Conservation (phyloP, 306 rosid species). For the Myrica gale region DNA sequence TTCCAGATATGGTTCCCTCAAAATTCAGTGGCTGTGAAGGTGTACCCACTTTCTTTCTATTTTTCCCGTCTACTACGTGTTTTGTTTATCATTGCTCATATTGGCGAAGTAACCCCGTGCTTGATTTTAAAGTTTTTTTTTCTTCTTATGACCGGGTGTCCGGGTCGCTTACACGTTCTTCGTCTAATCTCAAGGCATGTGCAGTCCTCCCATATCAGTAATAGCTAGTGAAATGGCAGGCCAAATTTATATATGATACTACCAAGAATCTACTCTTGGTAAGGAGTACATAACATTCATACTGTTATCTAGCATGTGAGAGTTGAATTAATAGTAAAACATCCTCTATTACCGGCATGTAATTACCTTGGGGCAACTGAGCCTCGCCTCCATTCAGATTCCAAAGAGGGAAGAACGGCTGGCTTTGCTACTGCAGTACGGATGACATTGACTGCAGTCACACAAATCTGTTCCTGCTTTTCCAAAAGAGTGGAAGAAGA, state of each 20-base stretch:
- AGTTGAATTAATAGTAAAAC: background rate
- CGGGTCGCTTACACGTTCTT: too few species aligned
- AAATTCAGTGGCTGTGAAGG: too few species aligned
- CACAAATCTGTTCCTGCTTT: constrained; percentile 65
- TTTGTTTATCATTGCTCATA: too few species aligned
- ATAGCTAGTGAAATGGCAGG: constrained; percentile 1
- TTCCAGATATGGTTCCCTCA: too few species aligned
- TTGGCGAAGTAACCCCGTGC: too few species aligned
- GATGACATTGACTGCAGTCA: constrained; percentile 68
- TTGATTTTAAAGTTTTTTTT: too few species aligned
- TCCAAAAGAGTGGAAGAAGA: constrained; percentile 66
- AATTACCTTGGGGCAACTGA: constrained; percentile 84
- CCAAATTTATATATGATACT: background rate
- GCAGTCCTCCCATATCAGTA: background rate
- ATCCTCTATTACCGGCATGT: background rate
- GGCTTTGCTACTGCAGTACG: constrained; percentile 79
- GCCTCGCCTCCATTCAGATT: constrained; percentile 93
- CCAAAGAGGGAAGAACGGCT: constrained; percentile 82
- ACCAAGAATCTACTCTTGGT: background rate
- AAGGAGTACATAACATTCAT: background rate
- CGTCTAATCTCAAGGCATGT: too few species aligned
- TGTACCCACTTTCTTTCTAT: too few species aligned
- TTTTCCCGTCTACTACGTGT: too few species aligned
- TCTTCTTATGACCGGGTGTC: too few species aligned
- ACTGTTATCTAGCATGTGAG: background rate